Conservation (phyloP, 2,329 filamentous ascomycete genomes). For the Elsinoe fawcettii region DNA sequence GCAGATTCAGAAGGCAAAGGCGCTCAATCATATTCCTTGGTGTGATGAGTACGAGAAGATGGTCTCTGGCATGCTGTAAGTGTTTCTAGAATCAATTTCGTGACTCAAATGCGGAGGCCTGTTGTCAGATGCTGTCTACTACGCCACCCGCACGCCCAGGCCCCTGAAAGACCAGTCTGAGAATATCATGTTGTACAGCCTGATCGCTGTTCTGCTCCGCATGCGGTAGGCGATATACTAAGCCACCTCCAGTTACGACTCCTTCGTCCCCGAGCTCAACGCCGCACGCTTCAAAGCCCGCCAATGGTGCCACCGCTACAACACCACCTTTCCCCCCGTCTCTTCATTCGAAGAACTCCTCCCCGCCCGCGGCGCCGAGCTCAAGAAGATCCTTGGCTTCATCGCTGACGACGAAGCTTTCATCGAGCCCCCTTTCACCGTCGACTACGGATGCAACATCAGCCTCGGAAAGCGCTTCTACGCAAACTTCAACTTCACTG, state of each 20-base stretch:
- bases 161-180: not conserved
- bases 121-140: not conserved
- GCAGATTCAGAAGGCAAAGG: slow-evolving; percentile 32
- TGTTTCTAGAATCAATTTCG: too few species aligned
- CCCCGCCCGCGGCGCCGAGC: slow-evolving; percentile 23
- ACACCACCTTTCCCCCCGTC: slow-evolving; percentile 44
- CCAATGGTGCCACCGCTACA: slow-evolving; percentile 52
- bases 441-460: slow-evolving; percentile 62
- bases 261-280: slow-evolving; percentile 42
- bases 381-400: slow-evolving; percentile 28
- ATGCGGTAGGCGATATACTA: too few species aligned
- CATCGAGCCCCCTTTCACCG: slow-evolving; percentile 54
- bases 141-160: not conserved
- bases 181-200: not conserved
- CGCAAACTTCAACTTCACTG: slow-evolving; percentile 50
- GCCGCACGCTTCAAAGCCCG: slow-evolving; percentile 47
- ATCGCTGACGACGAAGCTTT: slow-evolving; percentile 34
- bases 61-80: slow-evolving; percentile 55
- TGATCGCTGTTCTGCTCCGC: too few species aligned
- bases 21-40: slow-evolving; percentile 46
- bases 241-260: slow-evolving; percentile 40
- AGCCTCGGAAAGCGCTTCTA: slow-evolving; percentile 56
- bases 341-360: slow-evolving; percentile 25
- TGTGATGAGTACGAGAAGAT: slow-evolving; percentile 57
- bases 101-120: too few species aligned